Percentiles rank a stretch among this genome's conserved stretches.
These are phyloP conservation scores for Syzygium grande DNA, from an alignment of 345 rosid genomes.

Conservation along the genomic window DNA sequence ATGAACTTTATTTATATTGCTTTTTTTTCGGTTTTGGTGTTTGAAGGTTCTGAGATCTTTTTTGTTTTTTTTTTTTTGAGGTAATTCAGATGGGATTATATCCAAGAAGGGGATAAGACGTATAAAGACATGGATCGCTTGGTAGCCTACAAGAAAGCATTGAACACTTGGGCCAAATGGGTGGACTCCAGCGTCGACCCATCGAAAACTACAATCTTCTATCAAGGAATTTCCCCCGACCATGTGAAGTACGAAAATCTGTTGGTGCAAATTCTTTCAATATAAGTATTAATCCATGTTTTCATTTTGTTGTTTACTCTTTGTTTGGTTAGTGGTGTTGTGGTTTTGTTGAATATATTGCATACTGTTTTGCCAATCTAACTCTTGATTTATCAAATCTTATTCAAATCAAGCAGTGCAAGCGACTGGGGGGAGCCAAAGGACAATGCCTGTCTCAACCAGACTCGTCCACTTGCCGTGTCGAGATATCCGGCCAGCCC, in stretches of 20 bases:
- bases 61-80: not conserved
- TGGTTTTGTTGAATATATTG: not conserved
- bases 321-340: no score
- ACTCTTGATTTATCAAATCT: not conserved
- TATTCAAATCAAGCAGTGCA: slow-evolving; percentile 17
- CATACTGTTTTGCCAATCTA: not conserved
- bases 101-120: slow-evolving; percentile 4
- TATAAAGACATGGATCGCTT: slow-evolving; percentile 34
- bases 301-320: no score
- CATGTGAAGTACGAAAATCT: slow-evolving; percentile 13
- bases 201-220: slow-evolving; percentile 26
- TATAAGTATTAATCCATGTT: no score
- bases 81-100: slow-evolving; percentile 29
- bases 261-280: no score
- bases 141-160: slow-evolving; percentile 32
- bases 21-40: not conserved
- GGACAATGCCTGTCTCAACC: slow-evolving; percentile 23
- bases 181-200: slow-evolving; percentile 20
- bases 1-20: not conserved
- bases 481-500: slow-evolving; percentile 24
- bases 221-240: slow-evolving; percentile 38
- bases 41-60: not conserved
- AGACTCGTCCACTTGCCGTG: slow-evolving; percentile 29
- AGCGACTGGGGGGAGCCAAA: slow-evolving; percentile 40
- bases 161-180: slow-evolving; percentile 45